Evolutionary conservation across 2,329 filamentous ascomycete species (phyloP), one percentile per base, ranked within the genome.

Genomic region (Neonectria punicea): DNA sequence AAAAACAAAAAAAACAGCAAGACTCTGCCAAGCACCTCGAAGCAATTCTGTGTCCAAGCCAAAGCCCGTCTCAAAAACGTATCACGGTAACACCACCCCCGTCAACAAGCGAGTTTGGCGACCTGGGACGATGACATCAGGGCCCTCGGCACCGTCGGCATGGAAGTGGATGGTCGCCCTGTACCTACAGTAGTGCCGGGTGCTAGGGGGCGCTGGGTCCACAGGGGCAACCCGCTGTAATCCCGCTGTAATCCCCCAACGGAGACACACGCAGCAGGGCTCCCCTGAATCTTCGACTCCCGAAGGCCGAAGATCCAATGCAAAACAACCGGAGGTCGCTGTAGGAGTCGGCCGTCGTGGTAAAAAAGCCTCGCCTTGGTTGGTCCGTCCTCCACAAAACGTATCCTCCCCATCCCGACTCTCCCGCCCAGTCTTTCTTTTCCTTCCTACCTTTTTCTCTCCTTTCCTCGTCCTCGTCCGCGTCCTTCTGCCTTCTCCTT

Each of bases 321-420:
- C 49, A 34, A 8, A 13, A 51, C 30, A 50, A 10, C 18, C 25
- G 47, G 16, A 30, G 9, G 22, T 47, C 25, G 46, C 46, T 30
- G 47, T 41, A 55, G 20, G 60, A 69, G 68, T 62, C 63, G 61
- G 36, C 14, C 36, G 36, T n/a, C 6, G 36, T n/a, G 5, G 14
- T 39, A 61, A 70, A 69, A 71, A 71, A 64, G 63, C 64, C 58
- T 66, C 60, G 65, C 43, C 60, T 63, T 70, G 70, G 67, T 70
- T 73, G 71, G 71, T 43, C 46, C 43, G 60, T 63, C 65, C 51
- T 61, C 62, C 46, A 36, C 56, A 54, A 58, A 46, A 47, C 7
- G 41, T 65, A 68, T 44, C 28, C 20, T 51, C 39, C 30, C 28
- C 51, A 60, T 60, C 61, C 61, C 61, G 61, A 60, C 30, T 51